Base-by-base conservation (phyloP, 371 early-diverging fungal genomes). In the Mucor ambiguus region DNA sequence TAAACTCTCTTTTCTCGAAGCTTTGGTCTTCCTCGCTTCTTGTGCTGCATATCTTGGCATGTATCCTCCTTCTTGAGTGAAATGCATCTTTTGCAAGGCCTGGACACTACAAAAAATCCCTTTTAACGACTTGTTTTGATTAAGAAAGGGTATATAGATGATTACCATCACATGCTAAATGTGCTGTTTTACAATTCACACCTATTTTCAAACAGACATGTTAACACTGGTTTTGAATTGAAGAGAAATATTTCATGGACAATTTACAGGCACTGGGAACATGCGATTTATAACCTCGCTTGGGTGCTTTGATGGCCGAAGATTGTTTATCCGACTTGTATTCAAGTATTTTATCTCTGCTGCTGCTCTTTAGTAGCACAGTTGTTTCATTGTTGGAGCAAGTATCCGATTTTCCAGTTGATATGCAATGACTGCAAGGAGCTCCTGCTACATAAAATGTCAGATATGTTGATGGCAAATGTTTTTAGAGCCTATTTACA, bases 41-140 rank as follows among this genome's bases (percentile, higher is more conserved):
- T 93, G 74, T 92, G 92, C 70, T 90, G 85, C 58, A 90, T 90
- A 73, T 93, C 93, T 35, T 86, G 80, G 62, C 93, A 93, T n/a
- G 89, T 85, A 55, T 89, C 90, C 58, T 84, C 77, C 69, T 88
- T 91, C 46, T 87, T 86, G n/a, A 90, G 67, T 3, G 89, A 77
- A n/a, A 90, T 75, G 72, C 93, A 93, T 38, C 93, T 79, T 71
- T 86, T 87, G 75, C 93, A 93, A 7, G 93, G 93, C 37, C 93
- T 74, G 28, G 86, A 85, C 16, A 87, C 90, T 89, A 64, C 4
- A 32, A 24, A 60, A 37, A 5, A 18, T 41, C 41, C 6, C 18
- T 16, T 41, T 41, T 41, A 41, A 41, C 18, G 41, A 18, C 41
- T 41, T 41, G 18, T 41, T 41, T 11, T 41, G 41, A 18, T 41